phyloP scores from a whole-genome alignment of 805 yeast species.

The Candida taoyuanica region DNA sequence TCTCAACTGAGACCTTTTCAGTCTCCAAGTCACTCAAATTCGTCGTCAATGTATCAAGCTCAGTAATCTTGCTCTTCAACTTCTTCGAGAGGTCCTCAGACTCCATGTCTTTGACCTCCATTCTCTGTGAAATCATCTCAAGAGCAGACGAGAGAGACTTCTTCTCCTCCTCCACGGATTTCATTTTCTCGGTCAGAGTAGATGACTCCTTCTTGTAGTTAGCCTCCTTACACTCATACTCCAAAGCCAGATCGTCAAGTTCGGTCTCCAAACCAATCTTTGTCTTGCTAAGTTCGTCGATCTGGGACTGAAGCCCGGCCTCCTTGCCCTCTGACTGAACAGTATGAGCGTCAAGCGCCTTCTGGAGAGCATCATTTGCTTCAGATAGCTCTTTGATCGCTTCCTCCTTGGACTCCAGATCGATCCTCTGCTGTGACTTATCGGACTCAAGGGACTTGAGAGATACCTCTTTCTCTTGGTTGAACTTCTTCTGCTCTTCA shows the following conservation, averaged over 20 bases:
- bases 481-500: conserved; percentile 5
- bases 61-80: conserved; percentile 10
- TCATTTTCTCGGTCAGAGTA: conserved; percentile 24
- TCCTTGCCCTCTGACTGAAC: conserved; percentile 1
- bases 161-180: conserved; percentile 29
- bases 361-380: conserved; percentile 1
- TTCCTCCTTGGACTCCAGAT: conserved; percentile 1
- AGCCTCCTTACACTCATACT: conserved; percentile 28
- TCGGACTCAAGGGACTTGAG: conserved; percentile 1
- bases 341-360: conserved; percentile 1
- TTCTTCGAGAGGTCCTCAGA: conserved; percentile 17
- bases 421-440: conserved; percentile 1
- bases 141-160: conserved; percentile 30
- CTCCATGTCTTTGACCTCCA: conserved; percentile 26
- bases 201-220: conserved; percentile 24
- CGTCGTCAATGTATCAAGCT: conserved; percentile 8
- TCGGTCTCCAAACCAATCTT: conserved; percentile 20
- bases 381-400: conserved; percentile 3
- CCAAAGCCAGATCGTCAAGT: conserved; percentile 25
- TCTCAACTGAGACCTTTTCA: conserved; percentile 4
- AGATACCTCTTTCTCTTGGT: background rate
- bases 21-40: background rate
- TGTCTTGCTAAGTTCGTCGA: conserved; percentile 5
- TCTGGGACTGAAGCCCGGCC: conserved; percentile 4
- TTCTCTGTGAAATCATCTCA: conserved; percentile 30